A percentile compares a stretch with the other conserved stretches of the same genome.
Evolutionary conservation across 2,329 filamentous ascomycete species (phyloP).

Genomic region (Diplodia corticola): DNA sequence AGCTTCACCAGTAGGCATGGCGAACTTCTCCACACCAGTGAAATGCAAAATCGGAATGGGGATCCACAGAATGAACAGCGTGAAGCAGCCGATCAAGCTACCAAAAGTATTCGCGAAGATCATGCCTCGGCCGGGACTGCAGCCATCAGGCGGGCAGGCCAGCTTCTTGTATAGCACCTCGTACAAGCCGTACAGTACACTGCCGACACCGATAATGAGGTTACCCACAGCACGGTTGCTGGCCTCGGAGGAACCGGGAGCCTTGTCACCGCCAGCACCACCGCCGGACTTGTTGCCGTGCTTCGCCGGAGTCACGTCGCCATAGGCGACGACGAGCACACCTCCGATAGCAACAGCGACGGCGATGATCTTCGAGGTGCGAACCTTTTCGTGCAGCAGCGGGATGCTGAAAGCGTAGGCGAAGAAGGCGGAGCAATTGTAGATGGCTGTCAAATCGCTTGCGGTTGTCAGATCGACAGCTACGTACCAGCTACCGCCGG

Average conservation of each 20-base stretch:
- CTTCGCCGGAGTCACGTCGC: constrained; percentile 62
- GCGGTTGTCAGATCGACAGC: constrained; percentile 92
- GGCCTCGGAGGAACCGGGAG: constrained; percentile 53
- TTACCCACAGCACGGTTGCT: constrained; percentile 78
- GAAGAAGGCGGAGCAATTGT: constrained; percentile 99
- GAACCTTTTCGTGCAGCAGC: constrained; percentile 79
- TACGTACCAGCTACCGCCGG: constrained; percentile 92
- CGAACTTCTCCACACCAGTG: constrained; percentile 77
- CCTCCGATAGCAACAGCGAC: constrained; percentile 85
- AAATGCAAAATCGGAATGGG: constrained; percentile 82
- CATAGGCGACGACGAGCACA: constrained; percentile 94
- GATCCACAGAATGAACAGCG: constrained; percentile 84
- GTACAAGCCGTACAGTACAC: constrained; percentile 92
- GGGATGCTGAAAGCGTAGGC: constrained; percentile 96
- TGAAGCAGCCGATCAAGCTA: constrained; percentile 82
- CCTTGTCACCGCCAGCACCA: constrained; percentile 50
- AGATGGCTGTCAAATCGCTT: constrained; percentile 93
- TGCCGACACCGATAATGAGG: constrained; percentile 85
- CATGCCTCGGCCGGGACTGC: constrained; percentile 81
- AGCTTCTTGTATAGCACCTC: constrained; percentile 94
- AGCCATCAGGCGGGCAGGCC: constrained; percentile 90
- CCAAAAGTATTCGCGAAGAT: constrained; percentile 95
- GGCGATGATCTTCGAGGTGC: constrained; percentile 80
- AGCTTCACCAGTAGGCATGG: constrained; percentile 73
- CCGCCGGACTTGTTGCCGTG: constrained; percentile 58